These are phyloP conservation scores for Backusella liffmaniae DNA, from an alignment of 192 early-diverging fungal genomes.

Conservation along the genomic window DNA sequence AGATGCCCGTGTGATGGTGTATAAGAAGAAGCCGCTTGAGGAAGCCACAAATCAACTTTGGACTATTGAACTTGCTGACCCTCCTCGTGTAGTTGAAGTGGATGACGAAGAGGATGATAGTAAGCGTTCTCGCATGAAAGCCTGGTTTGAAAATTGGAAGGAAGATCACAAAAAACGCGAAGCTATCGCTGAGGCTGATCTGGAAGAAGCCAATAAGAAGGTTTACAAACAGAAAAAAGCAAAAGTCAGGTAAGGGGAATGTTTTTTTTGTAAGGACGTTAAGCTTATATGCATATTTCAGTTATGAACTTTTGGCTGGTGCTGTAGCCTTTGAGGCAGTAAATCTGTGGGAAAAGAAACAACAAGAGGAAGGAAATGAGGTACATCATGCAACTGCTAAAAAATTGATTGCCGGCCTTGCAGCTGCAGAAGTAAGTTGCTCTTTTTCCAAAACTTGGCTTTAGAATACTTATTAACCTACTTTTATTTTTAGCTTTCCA, in stretches of 20 bases:
- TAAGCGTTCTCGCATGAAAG: slow-evolving; percentile 18
- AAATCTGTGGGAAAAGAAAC: slow-evolving; percentile 30
- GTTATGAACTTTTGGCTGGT: slow-evolving; percentile 32
- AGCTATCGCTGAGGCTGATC: slow-evolving; percentile 11
- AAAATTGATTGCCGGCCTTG: slow-evolving; percentile 25
- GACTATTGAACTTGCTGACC: slow-evolving; percentile 23
- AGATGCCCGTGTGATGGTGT: slow-evolving; percentile 24
- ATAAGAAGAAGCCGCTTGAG: slow-evolving; percentile 20
- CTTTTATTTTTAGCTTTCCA: slow-evolving; percentile 14
- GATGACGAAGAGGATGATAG: slow-evolving; percentile 27
- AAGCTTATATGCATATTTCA: not conserved
- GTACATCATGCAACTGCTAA: slow-evolving; percentile 16
- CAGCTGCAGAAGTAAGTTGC: slow-evolving; percentile 26
- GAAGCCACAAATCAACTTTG: slow-evolving; percentile 31
- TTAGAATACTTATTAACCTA: too few species aligned
- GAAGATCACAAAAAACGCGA: slow-evolving; percentile 19
- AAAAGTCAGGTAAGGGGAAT: slow-evolving; percentile 1
- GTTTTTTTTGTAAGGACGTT: not conserved
- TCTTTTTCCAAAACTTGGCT: not conserved
- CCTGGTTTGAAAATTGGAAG: slow-evolving; percentile 30
- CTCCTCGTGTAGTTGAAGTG: slow-evolving; percentile 16
- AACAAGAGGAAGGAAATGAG: slow-evolving; percentile 25
- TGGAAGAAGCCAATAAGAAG: slow-evolving; percentile 30
- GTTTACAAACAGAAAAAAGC: slow-evolving; percentile 32
- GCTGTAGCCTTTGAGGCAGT: slow-evolving; percentile 35